A percentile compares a stretch with the other conserved stretches of the same genome.
phyloP scores from a whole-genome alignment of 2,329 filamentous ascomycete genomes.

The Berkeleyomyces rouxiae region DNA sequence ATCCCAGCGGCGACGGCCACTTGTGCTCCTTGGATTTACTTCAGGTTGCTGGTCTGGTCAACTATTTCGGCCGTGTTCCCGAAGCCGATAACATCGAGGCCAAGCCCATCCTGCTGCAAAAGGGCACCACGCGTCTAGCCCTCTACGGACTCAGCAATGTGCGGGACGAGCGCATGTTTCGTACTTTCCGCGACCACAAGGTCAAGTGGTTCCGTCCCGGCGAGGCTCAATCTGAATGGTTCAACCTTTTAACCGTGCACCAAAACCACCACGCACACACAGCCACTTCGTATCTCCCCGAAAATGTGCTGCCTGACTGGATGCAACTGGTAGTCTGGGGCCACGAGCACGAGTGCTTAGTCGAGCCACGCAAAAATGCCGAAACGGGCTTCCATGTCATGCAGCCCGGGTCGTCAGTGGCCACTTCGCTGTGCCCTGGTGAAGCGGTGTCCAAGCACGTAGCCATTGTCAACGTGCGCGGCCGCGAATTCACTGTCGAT shows the following conservation, averaged over 20 bases:
- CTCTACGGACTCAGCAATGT: slow-evolving; percentile 93
- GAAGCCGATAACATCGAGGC: slow-evolving; percentile 87
- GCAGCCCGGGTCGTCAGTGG: slow-evolving; percentile 91
- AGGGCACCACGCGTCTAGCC: slow-evolving; percentile 81
- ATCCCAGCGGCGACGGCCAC: slow-evolving; percentile 91
- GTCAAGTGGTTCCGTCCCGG: slow-evolving; percentile 69
- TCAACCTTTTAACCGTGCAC: slow-evolving; percentile 87
- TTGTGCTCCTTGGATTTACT: slow-evolving; percentile 80
- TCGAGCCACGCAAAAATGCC: slow-evolving; percentile 66
- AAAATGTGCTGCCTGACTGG: slow-evolving; percentile 82
- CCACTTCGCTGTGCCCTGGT: slow-evolving; percentile 76
- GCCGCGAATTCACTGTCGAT: slow-evolving; percentile 63
- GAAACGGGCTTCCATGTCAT: slow-evolving; percentile 91
- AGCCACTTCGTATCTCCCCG: slow-evolving; percentile 82
- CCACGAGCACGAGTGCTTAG: slow-evolving; percentile 90
- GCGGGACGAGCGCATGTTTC: slow-evolving; percentile 82
- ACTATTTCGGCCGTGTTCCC: slow-evolving; percentile 86
- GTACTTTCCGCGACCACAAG: slow-evolving; percentile 81
- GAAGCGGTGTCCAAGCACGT: slow-evolving; percentile 88
- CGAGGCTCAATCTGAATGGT: slow-evolving; percentile 51
- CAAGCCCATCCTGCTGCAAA: slow-evolving; percentile 84
- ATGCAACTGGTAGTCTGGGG: slow-evolving; percentile 90
- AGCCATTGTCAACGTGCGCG: slow-evolving; percentile 67
- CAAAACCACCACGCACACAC: slow-evolving; percentile 92
- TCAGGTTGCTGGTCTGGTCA: slow-evolving; percentile 78